Evolutionary conservation across 2,329 filamentous ascomycete genomes (phyloP).

Genomic region (Penicillium rolfsii): DNA sequence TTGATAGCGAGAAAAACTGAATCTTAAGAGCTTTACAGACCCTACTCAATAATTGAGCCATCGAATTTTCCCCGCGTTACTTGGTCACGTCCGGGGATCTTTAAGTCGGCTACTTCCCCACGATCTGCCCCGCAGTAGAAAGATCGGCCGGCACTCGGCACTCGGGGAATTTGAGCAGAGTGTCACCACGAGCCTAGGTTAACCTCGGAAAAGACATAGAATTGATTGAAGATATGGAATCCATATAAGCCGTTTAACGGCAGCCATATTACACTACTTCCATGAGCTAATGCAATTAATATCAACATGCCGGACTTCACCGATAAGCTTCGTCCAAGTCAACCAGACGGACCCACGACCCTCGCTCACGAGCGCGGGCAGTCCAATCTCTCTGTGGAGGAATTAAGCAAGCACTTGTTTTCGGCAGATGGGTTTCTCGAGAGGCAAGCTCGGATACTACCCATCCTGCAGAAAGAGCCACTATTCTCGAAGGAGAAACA

Average conservation of each 20-base stretch:
- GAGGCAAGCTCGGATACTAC: conserved; percentile 52
- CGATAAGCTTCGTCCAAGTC: conserved; percentile 52
- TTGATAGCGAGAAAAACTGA: background rate
- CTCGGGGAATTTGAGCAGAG: conserved; percentile 19
- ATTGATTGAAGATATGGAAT: background rate
- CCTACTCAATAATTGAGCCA: background rate
- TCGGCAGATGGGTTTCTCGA: conserved; percentile 53
- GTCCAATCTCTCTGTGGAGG: conserved; percentile 49
- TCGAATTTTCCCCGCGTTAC: background rate
- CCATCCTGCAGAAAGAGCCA: conserved; percentile 51
- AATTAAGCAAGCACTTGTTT: conserved; percentile 53
- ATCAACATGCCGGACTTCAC: conserved; percentile 54
- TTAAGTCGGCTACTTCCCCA: conserved; percentile 24
- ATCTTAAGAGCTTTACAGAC: background rate
- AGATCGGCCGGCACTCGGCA: conserved; percentile 24
- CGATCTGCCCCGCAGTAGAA: conserved; percentile 18
- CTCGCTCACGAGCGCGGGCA: conserved; percentile 51
- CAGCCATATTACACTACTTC: background rate
- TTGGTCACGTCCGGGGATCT: background rate
- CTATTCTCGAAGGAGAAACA: conserved; percentile 56
- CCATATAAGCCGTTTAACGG: background rate
- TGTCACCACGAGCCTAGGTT: conserved; percentile 5
- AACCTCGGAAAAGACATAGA: background rate
- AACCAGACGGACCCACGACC: conserved; percentile 51
- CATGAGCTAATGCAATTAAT: background rate